Evolutionary conservation across 2,329 filamentous ascomycete genomes (phyloP).

Genomic region (Aspergillus aculeatus): DNA sequence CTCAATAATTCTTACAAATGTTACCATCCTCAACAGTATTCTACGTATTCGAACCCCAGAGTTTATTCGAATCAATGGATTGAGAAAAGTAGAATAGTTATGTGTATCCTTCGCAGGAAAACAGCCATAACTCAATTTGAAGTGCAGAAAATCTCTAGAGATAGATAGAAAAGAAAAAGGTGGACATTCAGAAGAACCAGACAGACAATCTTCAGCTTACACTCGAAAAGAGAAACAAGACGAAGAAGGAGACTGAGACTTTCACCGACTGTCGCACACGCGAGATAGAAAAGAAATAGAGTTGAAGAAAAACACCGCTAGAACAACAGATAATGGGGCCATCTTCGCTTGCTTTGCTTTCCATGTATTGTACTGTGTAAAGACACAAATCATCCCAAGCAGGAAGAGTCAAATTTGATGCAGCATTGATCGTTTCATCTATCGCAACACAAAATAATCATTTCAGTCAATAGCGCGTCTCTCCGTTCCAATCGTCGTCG

Average conservation of each 20-base stretch:
- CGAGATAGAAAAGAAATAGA: constrained; percentile 1
- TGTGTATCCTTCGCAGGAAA: too few species aligned
- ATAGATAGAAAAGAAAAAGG: constrained; percentile 7
- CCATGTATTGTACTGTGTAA: neutral
- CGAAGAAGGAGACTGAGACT: constrained; percentile 10
- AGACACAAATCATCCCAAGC: constrained; percentile 11
- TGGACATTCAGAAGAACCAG: constrained; percentile 1
- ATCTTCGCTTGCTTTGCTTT: neutral
- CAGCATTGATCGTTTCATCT: constrained; percentile 18
- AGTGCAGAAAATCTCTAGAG: neutral
- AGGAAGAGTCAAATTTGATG: constrained; percentile 3
- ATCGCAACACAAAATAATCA: constrained; percentile 13
- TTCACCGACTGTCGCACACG: constrained; percentile 10
- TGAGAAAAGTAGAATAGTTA: constrained; percentile 4
- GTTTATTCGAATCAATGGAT: neutral
- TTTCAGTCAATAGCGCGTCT: constrained; percentile 25
- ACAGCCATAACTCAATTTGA: too few species aligned
- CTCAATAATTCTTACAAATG: too few species aligned
- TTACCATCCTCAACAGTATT: too few species aligned
- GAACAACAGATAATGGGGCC: neutral
- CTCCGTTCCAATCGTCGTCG: constrained; percentile 26
- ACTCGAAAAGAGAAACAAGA: constrained; percentile 10
- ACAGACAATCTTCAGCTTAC: neutral
- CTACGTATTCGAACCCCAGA: too few species aligned
- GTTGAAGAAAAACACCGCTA: constrained; percentile 1